Evolutionary conservation across 208 protist species (phyloP).

Genomic region (Trypanosoma congolense): DNA sequence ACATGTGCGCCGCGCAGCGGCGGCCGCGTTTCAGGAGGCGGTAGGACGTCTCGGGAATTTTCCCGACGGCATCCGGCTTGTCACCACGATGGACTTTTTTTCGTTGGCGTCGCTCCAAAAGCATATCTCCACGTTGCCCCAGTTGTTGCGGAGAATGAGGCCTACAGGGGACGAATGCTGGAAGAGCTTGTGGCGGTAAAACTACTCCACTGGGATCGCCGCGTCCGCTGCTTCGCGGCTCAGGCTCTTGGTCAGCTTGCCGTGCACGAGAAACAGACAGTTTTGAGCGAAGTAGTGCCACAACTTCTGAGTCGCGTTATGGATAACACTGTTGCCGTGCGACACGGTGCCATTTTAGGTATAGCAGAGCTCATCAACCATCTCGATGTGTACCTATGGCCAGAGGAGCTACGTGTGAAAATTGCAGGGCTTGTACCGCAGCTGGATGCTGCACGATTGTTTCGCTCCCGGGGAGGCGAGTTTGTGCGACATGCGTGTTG

Average conservation of each 20-base stretch:
- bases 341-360: constrained; percentile 90
- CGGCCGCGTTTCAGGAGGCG: constrained; percentile 92
- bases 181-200: constrained; percentile 83
- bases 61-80: constrained; percentile 95
- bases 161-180: constrained; percentile 86
- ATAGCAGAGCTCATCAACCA: constrained; percentile 77
- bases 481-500: constrained; percentile 90
- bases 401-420: constrained; percentile 16
- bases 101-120: constrained; percentile 86
- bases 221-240: constrained; percentile 82
- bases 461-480: constrained; percentile 92
- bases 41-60: constrained; percentile 92
- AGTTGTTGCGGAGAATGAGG: constrained; percentile 49
- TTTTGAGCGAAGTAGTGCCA: constrained; percentile 22
- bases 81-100: constrained; percentile 96
- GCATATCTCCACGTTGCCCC: constrained; percentile 87
- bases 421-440: constrained; percentile 58
- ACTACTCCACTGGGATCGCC: constrained; percentile 88
- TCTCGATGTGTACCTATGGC: constrained; percentile 46
- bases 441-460: constrained; percentile 91
- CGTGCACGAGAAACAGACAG: constrained; percentile 21
- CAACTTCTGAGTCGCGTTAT: constrained; percentile 58
- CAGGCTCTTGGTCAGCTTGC: constrained; percentile 65
- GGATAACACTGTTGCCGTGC: constrained; percentile 58
- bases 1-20: constrained; percentile 88